These are phyloP conservation scores for Nitzschia sp. DNA, from an alignment of 108 stramenopile species.

Conservation along the genomic window DNA sequence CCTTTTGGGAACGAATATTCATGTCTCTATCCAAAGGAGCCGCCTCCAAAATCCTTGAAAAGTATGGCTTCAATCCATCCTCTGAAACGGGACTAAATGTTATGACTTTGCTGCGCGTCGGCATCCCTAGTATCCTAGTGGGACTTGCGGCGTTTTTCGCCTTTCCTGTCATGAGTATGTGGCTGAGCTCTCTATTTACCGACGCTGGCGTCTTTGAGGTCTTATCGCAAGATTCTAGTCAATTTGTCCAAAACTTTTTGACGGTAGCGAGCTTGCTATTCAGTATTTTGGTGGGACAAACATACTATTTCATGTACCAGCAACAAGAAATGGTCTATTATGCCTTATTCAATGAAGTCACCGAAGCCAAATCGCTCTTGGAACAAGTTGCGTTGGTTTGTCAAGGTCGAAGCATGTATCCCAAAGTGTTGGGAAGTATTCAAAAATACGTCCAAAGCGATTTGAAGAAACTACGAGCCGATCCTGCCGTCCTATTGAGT, in stretches of 20 bases:
- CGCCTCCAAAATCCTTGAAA: neutral
- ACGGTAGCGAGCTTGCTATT: constrained; percentile 74
- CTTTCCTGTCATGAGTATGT: constrained; percentile 63
- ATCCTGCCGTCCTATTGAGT: constrained; percentile 70
- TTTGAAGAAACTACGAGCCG: constrained; percentile 58
- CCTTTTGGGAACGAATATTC: neutral
- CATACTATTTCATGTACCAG: constrained; percentile 76
- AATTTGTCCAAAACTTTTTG: constrained; percentile 90
- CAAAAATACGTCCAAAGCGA: constrained; percentile 68
- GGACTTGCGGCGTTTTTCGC: constrained; percentile 51
- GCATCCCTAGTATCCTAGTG: constrained; percentile 56
- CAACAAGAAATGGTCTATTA: constrained; percentile 80
- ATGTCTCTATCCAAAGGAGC: neutral
- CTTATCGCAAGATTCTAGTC: constrained; percentile 73
- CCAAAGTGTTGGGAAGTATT: constrained; percentile 39
- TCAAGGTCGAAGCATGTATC: constrained; percentile 79
- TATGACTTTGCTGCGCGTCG: constrained; percentile 64
- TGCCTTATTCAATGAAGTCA: constrained; percentile 85
- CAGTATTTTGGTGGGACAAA: constrained; percentile 78
- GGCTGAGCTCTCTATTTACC: constrained; percentile 54
- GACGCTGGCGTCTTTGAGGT: constrained; percentile 80
- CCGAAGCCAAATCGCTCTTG: constrained; percentile 85
- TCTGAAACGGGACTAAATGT: neutral
- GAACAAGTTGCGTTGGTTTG: constrained; percentile 89
- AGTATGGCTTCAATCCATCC: constrained; percentile 3